These are phyloP conservation scores for Sarocladiaceae sp. DNA, from an alignment of 2,329 filamentous ascomycete genomes.

Conservation along the genomic window DNA sequence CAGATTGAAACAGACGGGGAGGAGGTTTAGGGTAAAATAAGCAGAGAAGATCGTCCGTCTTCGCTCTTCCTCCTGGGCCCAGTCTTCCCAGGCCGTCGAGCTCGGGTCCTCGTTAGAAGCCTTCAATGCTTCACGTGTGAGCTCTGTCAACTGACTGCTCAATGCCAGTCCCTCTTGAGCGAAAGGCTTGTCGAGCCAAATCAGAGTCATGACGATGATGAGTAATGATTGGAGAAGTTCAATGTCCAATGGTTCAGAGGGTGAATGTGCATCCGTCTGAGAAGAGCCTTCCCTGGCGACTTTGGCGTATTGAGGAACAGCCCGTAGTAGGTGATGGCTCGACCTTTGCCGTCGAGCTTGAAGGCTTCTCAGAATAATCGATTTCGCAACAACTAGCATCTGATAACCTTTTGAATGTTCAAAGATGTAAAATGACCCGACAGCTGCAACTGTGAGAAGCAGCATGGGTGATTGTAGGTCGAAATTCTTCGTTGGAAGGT, in stretches of 20 bases:
- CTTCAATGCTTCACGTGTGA: slow-evolving; percentile 48
- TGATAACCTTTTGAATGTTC: slow-evolving; percentile 47
- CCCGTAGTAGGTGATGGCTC: slow-evolving; percentile 18
- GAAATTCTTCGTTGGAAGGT: slow-evolving; percentile 41
- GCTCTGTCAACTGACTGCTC: slow-evolving; percentile 50
- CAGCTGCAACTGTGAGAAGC: slow-evolving; percentile 45
- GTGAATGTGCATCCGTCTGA: neutral
- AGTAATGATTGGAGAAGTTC: slow-evolving; percentile 45
- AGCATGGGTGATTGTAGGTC: slow-evolving; percentile 41
- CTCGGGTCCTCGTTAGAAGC: slow-evolving; percentile 12
- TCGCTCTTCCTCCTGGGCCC: slow-evolving; percentile 32
- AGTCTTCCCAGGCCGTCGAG: slow-evolving; percentile 40
- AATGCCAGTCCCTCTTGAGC: slow-evolving; percentile 53
- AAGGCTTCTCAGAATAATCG: slow-evolving; percentile 48
- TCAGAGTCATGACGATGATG: slow-evolving; percentile 54
- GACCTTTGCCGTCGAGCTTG: slow-evolving; percentile 25
- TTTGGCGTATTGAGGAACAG: slow-evolving; percentile 13
- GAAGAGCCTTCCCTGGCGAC: slow-evolving; percentile 3
- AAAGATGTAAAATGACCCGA: slow-evolving; percentile 44
- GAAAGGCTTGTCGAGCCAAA: slow-evolving; percentile 55
- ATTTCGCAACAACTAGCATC: slow-evolving; percentile 52
- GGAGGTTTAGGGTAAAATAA: slow-evolving; percentile 50
- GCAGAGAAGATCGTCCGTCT: slow-evolving; percentile 37
- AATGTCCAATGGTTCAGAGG: slow-evolving; percentile 22
- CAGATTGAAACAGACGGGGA: slow-evolving; percentile 59